These are phyloP conservation scores for Vanrija sp. DNA, from an alignment of 1,284 basidiomycete species.

Conservation along the genomic window DNA sequence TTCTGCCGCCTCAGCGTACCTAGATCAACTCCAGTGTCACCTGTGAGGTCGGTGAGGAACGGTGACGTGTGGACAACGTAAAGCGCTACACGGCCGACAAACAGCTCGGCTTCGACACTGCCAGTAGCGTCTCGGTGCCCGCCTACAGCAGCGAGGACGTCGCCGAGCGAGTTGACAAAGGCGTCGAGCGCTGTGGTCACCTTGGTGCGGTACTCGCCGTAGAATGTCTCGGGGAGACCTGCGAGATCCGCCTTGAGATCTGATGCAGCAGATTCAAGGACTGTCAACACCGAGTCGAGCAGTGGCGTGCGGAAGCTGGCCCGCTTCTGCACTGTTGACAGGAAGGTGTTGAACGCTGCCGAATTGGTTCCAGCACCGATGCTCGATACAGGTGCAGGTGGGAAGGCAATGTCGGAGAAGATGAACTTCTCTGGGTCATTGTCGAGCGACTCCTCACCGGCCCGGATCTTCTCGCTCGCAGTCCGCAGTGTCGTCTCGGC, in stretches of 20 bases:
- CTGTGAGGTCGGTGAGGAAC: slow-evolving; percentile 31
- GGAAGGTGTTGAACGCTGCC: slow-evolving; percentile 34
- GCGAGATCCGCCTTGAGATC: slow-evolving; percentile 36
- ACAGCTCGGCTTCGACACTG: slow-evolving; percentile 38
- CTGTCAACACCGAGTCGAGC: slow-evolving; percentile 33
- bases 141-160: slow-evolving; percentile 27
- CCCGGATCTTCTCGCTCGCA: slow-evolving; percentile 26
- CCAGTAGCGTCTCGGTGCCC: slow-evolving; percentile 19
- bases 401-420: slow-evolving; percentile 40
- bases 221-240: slow-evolving; percentile 22
- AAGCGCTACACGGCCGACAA: slow-evolving; percentile 42
- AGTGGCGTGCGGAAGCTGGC: slow-evolving; percentile 37
- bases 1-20: slow-evolving; percentile 9
- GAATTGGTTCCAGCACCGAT: slow-evolving; percentile 1
- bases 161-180: slow-evolving; percentile 27
- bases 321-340: slow-evolving; percentile 33
- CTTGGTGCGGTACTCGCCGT: slow-evolving; percentile 24
- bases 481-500: slow-evolving; percentile 21
- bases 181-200: slow-evolving; percentile 21
- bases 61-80: slow-evolving; percentile 31
- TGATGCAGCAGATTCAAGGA: slow-evolving; percentile 30
- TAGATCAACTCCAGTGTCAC: slow-evolving; percentile 13
- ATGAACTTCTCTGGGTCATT: slow-evolving; percentile 33
- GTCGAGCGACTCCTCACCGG: slow-evolving; percentile 21
- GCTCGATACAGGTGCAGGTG: slow-evolving; percentile 1